Conservation (phyloP, 805 yeast genomes). For the Wickerhamomyces bovis region DNA sequence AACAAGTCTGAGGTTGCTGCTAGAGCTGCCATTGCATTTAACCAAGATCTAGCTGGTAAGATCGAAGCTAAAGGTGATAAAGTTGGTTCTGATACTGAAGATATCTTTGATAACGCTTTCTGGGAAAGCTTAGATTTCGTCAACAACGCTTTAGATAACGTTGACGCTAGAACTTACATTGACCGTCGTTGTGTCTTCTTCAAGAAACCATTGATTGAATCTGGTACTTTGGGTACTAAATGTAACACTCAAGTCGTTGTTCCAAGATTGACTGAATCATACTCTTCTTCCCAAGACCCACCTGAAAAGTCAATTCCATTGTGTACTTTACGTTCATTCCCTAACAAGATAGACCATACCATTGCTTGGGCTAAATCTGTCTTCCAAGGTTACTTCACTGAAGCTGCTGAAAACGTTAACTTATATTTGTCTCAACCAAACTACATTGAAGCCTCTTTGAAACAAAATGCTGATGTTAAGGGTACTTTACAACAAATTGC, state of each 20-base stretch:
- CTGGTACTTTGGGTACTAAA: constrained; percentile 97
- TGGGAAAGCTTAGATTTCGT: constrained; percentile 85
- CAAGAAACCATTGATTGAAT: constrained; percentile 85
- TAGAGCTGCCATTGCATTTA: constrained; percentile 75
- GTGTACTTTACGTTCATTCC: constrained; percentile 96
- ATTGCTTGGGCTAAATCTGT: constrained; percentile 98
- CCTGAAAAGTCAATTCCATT: constrained; percentile 97
- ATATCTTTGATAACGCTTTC: constrained; percentile 75
- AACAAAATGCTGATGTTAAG: constrained; percentile 88
- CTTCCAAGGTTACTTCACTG: constrained; percentile 87
- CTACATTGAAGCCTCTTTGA: constrained; percentile 85
- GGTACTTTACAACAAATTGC: constrained; percentile 78
- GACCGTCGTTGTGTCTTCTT: constrained; percentile 95
- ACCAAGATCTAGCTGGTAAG: constrained; percentile 74
- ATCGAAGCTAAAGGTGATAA: constrained; percentile 76
- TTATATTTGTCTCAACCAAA: constrained; percentile 86
- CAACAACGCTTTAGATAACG: constrained; percentile 94
- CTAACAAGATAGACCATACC: constrained; percentile 96
- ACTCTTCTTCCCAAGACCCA: constrained; percentile 95
- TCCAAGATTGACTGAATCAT: constrained; percentile 91
- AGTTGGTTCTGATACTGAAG: constrained; percentile 90
- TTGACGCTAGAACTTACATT: constrained; percentile 96
- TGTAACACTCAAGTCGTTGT: constrained; percentile 97
- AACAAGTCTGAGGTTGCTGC: constrained; percentile 91
- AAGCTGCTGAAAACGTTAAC: constrained; percentile 91